A percentile compares a stretch with the other conserved stretches of the same genome.
phyloP scores from a whole-genome alignment of 495 filamentous ascomycete species.

The Penicillium coprophilum region DNA sequence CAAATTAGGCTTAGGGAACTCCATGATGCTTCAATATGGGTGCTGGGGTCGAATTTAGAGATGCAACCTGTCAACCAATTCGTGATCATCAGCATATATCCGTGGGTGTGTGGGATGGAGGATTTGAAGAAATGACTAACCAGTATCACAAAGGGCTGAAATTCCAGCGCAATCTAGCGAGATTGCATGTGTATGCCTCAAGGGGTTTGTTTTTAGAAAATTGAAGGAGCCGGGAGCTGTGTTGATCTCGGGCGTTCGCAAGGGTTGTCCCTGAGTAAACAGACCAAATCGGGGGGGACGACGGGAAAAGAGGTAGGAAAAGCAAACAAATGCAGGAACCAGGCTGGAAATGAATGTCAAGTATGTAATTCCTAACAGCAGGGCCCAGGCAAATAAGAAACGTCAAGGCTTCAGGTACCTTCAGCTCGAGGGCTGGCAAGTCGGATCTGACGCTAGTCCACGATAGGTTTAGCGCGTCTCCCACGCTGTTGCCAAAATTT shows the following conservation, averaged over 20 bases:
- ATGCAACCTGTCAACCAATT: slow-evolving; percentile 16
- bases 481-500: slow-evolving; percentile 30
- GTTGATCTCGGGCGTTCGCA: slow-evolving; percentile 9
- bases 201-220: slow-evolving; percentile 2
- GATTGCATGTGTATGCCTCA: slow-evolving; percentile 10
- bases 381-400: slow-evolving; percentile 8
- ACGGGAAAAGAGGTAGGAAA: not conserved
- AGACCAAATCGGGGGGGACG: slow-evolving; percentile 1
- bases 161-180: slow-evolving; percentile 12
- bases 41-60: slow-evolving; percentile 3
- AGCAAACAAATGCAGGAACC: slow-evolving; percentile 6
- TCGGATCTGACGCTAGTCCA: slow-evolving; percentile 42
- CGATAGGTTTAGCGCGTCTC: slow-evolving; percentile 39
- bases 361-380: not conserved
- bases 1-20: slow-evolving; percentile 27
- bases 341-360: slow-evolving; percentile 7
- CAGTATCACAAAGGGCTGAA: slow-evolving; percentile 13
- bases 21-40: slow-evolving; percentile 22
- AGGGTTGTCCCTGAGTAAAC: slow-evolving; percentile 15
- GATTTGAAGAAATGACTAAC: slow-evolving; percentile 5
- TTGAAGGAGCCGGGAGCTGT: slow-evolving; percentile 9
- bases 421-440: slow-evolving; percentile 30
- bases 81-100: slow-evolving; percentile 2
- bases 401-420: slow-evolving; percentile 9
- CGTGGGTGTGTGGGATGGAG: not conserved